A percentile compares a stretch with the other conserved stretches of the same genome.
Conservation (phyloP, 2,329 filamentous ascomycete genomes). For the Cercospora janseana region DNA sequence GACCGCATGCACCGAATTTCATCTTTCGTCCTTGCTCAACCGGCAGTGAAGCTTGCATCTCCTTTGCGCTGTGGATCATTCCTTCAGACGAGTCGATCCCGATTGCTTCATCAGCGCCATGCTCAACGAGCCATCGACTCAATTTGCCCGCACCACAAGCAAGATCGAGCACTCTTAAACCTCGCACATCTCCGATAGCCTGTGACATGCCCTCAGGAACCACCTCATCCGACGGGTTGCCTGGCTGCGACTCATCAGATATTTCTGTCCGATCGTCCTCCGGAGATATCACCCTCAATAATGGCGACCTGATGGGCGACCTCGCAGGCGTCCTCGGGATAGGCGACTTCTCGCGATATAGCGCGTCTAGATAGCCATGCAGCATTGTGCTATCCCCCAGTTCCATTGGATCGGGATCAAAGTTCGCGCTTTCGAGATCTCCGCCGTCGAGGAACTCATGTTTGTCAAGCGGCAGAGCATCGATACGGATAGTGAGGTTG, state of each 20-base stretch:
- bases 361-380: conserved; percentile 3
- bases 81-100: conserved; percentile 11
- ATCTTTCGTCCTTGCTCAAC: background rate
- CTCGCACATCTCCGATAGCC: conserved; percentile 15
- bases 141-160: conserved; percentile 21
- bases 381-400: conserved; percentile 1
- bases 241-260: conserved; percentile 7
- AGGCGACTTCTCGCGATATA: conserved; percentile 3
- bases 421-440: conserved; percentile 8
- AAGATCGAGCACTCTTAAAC: conserved; percentile 20
- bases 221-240: conserved; percentile 8
- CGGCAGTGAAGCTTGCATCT: background rate
- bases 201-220: conserved; percentile 2
- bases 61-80: conserved; percentile 12
- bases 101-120: conserved; percentile 18
- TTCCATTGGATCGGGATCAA: conserved; percentile 10
- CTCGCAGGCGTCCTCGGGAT: background rate
- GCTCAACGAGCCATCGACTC: conserved; percentile 11
- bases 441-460: background rate
- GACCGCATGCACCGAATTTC: conserved; percentile 1
- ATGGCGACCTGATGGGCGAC: too few relatives aligned
- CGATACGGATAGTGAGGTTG: background rate
- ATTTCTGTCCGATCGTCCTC: conserved; percentile 18
- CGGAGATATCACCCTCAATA: background rate
- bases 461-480: conserved; percentile 1